Percentiles rank a stretch among this genome's conserved stretches.
Conservation (phyloP, 805 yeast species). For the Ascoidea tarda region DNA sequence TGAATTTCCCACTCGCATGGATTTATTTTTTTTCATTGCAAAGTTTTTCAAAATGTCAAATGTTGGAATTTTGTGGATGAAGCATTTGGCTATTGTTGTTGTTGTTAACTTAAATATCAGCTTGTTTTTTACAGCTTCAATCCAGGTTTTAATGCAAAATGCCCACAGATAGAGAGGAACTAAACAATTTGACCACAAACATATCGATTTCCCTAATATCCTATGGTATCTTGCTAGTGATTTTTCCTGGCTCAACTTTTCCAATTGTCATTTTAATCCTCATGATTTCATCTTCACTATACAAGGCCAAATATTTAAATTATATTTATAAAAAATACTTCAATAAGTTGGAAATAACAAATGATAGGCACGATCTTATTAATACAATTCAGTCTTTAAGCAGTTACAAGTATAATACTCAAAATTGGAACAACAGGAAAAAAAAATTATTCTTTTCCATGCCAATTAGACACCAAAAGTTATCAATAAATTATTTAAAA, state of each 20-base stretch:
- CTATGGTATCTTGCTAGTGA: slow-evolving; percentile 13
- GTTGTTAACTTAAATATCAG: no score
- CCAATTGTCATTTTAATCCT: slow-evolving; percentile 15
- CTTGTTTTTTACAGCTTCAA: no score
- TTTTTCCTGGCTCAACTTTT: slow-evolving; percentile 14
- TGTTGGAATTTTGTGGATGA: no score
- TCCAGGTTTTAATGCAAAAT: no score
- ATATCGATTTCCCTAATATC: slow-evolving; percentile 17
- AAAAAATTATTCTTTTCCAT: slow-evolving; percentile 29
- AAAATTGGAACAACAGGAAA: slow-evolving; percentile 30
- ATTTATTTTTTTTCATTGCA: no score
- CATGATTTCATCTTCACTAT: slow-evolving; percentile 17
- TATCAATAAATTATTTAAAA: slow-evolving; percentile 35
- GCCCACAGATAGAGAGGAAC: no score
- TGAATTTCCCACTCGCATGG: no score
- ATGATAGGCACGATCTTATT: slow-evolving; percentile 16
- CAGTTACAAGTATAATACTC: slow-evolving; percentile 24
- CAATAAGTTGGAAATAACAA: slow-evolving; percentile 4
- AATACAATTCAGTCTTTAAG: slow-evolving; percentile 33
- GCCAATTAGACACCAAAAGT: slow-evolving; percentile 34
- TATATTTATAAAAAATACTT: neutral
- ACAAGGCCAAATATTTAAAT: slow-evolving; percentile 9
- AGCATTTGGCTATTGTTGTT: no score
- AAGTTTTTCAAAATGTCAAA: no score
- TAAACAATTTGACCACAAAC: slow-evolving; percentile 10